Evolutionary conservation across 2,329 filamentous ascomycete species (phyloP).

Genomic region (Zymoseptoria passerinii): DNA sequence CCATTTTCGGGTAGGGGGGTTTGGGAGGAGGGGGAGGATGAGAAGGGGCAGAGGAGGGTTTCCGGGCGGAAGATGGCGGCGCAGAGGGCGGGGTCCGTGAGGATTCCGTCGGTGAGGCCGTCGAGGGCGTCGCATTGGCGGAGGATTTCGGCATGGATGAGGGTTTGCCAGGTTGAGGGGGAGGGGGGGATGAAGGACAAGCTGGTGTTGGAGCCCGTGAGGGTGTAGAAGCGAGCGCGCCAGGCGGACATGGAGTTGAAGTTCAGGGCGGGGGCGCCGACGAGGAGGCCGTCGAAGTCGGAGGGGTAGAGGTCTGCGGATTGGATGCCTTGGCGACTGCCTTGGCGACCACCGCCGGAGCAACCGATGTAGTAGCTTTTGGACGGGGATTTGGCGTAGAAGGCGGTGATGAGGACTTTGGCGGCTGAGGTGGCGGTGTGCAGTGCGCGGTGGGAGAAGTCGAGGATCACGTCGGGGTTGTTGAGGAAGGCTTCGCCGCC

Average conservation of each 20-base stretch:
- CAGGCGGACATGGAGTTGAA: conserved; percentile 36
- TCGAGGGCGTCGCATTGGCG: conserved; percentile 43
- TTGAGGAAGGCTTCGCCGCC: conserved; percentile 39
- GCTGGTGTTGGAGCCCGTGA: conserved; percentile 31
- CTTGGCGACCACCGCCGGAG: conserved; percentile 39
- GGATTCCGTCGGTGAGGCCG: conserved; percentile 38
- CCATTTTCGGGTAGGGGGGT: conserved; percentile 11
- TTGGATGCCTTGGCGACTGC: conserved; percentile 38
- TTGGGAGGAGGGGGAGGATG: neutral
- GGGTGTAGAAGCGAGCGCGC: conserved; percentile 34
- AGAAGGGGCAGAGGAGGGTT: conserved; percentile 26
- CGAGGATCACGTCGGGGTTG: conserved; percentile 21
- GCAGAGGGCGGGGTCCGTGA: conserved; percentile 38
- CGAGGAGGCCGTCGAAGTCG: conserved; percentile 43
- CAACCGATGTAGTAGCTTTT: conserved; percentile 41
- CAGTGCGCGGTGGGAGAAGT: conserved; percentile 23
- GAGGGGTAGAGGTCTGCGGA: conserved; percentile 36
- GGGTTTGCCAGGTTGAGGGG: conserved; percentile 28
- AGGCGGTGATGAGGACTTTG: conserved; percentile 24
- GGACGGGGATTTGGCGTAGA: conserved; percentile 30
- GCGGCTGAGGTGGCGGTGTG: conserved; percentile 20
- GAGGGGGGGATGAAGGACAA: conserved; percentile 31
- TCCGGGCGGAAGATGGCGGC: conserved; percentile 30
- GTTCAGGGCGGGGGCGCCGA: conserved; percentile 35
- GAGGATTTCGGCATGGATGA: conserved; percentile 37